phyloP scores from a whole-genome alignment of 805 yeast species.

The Nakazawaea wyomingensis region DNA sequence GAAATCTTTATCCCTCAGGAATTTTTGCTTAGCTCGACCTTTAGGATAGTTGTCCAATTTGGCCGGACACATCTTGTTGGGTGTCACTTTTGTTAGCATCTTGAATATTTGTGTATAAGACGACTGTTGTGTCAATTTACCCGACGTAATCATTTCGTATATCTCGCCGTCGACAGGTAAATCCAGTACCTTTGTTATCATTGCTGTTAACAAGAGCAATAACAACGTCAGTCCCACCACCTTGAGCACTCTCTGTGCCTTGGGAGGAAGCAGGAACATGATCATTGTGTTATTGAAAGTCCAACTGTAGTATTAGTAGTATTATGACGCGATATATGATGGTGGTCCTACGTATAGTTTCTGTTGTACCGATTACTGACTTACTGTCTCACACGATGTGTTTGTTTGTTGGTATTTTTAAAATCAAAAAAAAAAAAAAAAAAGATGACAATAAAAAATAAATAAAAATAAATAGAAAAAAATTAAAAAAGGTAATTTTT shows the following conservation, averaged over 20 bases:
- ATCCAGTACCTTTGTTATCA: constrained; percentile 2
- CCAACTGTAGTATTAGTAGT: too few relatives aligned
- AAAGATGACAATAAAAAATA: too few relatives aligned
- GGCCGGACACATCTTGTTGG: constrained; percentile 3
- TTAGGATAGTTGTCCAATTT: constrained; percentile 13
- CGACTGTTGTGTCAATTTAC: constrained; percentile 4
- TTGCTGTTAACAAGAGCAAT: not conserved
- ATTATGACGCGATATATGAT: too few relatives aligned
- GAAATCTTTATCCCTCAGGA: constrained; percentile 34
- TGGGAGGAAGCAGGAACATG: not conserved
- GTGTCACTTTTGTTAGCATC: constrained; percentile 2
- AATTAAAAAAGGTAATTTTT: too few relatives aligned
- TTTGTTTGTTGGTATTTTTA: too few relatives aligned
- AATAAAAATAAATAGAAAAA: too few relatives aligned
- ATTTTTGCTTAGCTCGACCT: constrained; percentile 38
- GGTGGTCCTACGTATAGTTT: too few relatives aligned
- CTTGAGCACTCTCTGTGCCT: not conserved
- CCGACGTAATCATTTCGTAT: constrained; percentile 10
- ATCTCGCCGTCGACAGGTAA: constrained; percentile 8
- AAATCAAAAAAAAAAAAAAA: too few relatives aligned
- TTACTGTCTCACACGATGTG: too few relatives aligned
- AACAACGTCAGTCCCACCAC: not conserved
- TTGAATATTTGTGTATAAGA: constrained; percentile 6
- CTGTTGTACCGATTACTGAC: too few relatives aligned
- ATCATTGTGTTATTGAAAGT: not conserved